Base-by-base conservation (phyloP, 139 green algal species). In the Coccomyxa sp. region DNA sequence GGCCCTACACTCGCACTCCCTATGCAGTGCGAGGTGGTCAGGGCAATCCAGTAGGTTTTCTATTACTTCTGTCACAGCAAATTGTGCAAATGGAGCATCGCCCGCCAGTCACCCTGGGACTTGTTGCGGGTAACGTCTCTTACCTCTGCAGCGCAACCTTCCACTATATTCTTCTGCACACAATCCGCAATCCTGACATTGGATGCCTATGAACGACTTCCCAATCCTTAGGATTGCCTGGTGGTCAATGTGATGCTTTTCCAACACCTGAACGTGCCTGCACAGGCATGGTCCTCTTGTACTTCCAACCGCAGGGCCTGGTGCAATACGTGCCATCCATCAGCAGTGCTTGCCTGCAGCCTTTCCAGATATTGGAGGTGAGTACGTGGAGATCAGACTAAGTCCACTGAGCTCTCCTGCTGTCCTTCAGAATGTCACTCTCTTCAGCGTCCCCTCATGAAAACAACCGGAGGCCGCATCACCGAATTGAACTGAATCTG, bases 41-140 rank as follows among this genome's bases (percentile, higher is more conserved):
- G 63, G 63, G 21, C 63, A 71, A 25, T 25, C 63, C 63, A 28
- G 71, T 38, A 12, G 14, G 71, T 3, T 32, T 95, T 30, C 13
- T 89, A 0, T 11, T 85, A 18, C 78, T 91, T 67, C 83, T 95
- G 13, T 28, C 76, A 0, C 88, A 95, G 38, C 87, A 90, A 32
- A 87, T 95, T 0, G n/a, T 45, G 0, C 18, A 81, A 13, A 67
- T 95, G 81, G 84, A 92, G 13, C 58, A 85, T 28, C 95, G 95
- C 71, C 93, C 93, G 0, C 93, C 93, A 0, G 86, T 95, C 21
- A 95, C 92, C 10, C 32, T 96, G 17, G 84, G 81, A 14, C 63
- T 95, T 0, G 84, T 93, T 18, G 85, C 76, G 67, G 83, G 89
- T 92, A 76, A 18, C 88, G n/a, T 0, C 21, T 25, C 0, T 30